phyloP scores from a whole-genome alignment of 2,329 filamentous ascomycete species.

The Colletotrichum chrysophilum region DNA sequence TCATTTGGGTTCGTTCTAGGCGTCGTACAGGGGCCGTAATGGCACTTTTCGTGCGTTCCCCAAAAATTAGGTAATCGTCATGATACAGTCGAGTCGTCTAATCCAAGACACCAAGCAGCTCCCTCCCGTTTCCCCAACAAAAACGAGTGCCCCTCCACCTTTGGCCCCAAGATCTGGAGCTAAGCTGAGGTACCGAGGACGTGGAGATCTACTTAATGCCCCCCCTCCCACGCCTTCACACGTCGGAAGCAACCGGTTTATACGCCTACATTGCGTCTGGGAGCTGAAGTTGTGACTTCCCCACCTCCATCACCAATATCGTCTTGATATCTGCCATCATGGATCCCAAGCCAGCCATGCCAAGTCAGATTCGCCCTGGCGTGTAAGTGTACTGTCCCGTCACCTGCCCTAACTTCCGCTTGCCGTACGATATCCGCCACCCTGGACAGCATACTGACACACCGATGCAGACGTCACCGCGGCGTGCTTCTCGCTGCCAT shows the following conservation, averaged over 20 bases:
- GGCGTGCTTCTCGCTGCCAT: constrained; percentile 39
- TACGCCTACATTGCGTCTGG: neutral
- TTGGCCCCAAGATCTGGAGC: neutral
- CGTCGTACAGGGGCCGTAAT: neutral
- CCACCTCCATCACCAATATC: neutral
- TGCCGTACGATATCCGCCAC: neutral
- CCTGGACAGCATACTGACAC: neutral
- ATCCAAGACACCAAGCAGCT: neutral
- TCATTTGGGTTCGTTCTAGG: neutral
- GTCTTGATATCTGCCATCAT: neutral
- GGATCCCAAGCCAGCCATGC: constrained; percentile 7
- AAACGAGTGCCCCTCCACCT: neutral
- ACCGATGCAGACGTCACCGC: constrained; percentile 39
- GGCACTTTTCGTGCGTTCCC: neutral
- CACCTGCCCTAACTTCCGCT: constrained; percentile 29
- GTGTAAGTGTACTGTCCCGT: constrained; percentile 25
- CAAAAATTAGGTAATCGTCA: neutral
- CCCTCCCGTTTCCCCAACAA: constrained; percentile 12
- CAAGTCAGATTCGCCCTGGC: constrained; percentile 16
- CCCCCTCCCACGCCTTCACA: neutral
- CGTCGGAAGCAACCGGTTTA: accelerated
- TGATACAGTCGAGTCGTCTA: neutral
- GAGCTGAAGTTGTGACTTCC: neutral
- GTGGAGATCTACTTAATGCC: neutral
- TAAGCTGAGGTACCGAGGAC: neutral